Base-by-base conservation (phyloP, 257 asterid species). In the Lantana camara region DNA sequence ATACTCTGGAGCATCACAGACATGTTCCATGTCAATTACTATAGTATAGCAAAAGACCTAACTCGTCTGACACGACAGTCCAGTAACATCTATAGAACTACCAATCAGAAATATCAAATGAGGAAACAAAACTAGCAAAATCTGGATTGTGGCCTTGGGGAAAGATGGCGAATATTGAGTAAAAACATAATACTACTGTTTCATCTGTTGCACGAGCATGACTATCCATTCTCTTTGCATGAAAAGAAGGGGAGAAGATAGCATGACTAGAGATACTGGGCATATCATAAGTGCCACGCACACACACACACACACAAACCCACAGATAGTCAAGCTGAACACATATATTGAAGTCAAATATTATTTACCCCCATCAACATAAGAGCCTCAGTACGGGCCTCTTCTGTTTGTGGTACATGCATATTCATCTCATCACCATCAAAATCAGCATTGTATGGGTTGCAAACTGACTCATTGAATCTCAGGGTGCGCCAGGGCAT, bases 381-480 rank as follows among this genome's bases (percentile, higher is more conserved):
- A 74, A 90, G 77, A 72, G 99, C 99, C 88, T 93, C 97, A 2
- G 96, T 83, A 12, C 99, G 95, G 12, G 97, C 97, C 83, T 93
- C 97, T 76, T 85, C 97, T 24, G 97, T 93, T 77, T 93, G 99
- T 59, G 99, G 99, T 60, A 90, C 99, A 75, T 93, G 97, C 97
- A 93, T 85, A 75, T 90, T 93, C 99, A 93, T 93, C 90, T 93
- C 99, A 73, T 93, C 99, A 59, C 99, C 99, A 80, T 93, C 99
- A 73, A 93, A 93, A 79, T 93, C 99, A 41, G 97, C 97, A 77
- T 93, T 93, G 67, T 93, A 93, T 27, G 99, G 99, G 60, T 93
- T 93, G 81, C 99, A 93, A 75, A 93, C 96, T 60, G 99, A 93
- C 76, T 93, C 99, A 64, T 93, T 93, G 73, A 93, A 93, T 73